Percentiles rank a stretch among this genome's conserved stretches.
Evolutionary conservation across 768 basidiomycete genomes (phyloP).

Genomic region (Hebeloma cylindrosporum): DNA sequence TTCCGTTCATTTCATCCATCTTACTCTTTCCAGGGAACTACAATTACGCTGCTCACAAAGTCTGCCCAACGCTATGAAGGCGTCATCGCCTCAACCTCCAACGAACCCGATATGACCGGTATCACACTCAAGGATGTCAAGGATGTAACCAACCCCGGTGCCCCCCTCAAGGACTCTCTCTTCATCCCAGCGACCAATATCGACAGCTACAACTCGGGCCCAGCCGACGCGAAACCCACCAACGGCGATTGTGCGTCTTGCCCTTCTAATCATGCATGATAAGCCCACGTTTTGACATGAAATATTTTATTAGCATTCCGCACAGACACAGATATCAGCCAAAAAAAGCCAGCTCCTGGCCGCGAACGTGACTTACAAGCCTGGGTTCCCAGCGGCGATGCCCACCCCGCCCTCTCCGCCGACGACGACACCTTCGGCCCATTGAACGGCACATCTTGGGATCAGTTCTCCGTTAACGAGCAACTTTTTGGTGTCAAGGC

Average conservation of each 20-base stretch:
- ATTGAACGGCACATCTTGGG: constrained; percentile 63
- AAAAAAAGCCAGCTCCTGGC: constrained; percentile 40
- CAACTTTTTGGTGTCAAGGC: constrained; percentile 90
- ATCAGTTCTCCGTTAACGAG: constrained; percentile 94
- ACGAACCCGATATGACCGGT: constrained; percentile 68
- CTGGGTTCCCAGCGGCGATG: constrained; percentile 57
- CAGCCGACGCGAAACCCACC: constrained; percentile 65
- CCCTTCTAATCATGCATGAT: background rate
- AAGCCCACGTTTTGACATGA: constrained; percentile 4
- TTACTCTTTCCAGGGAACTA: constrained; percentile 57
- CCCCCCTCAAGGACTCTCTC: constrained; percentile 65
- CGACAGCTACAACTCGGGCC: constrained; percentile 70
- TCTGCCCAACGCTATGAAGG: constrained; percentile 73
- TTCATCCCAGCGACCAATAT: constrained; percentile 76
- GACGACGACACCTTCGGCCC: constrained; percentile 62
- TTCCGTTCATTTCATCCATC: constrained; percentile 2
- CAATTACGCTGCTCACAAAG: constrained; percentile 75
- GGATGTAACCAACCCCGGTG: constrained; percentile 65
- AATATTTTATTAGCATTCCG: constrained; percentile 65
- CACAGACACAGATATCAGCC: constrained; percentile 78
- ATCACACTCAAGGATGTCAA: constrained; percentile 77
- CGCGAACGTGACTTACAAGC: constrained; percentile 81
- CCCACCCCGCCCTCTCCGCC: constrained; percentile 22
- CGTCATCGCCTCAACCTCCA: constrained; percentile 56
- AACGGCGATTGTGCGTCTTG: constrained; percentile 68